A percentile compares a stretch with the other conserved stretches of the same genome.
These are phyloP conservation scores for Schoenoplectus triqueter DNA, from an alignment of 202 grass and related monocot species.

Conservation along the genomic window DNA sequence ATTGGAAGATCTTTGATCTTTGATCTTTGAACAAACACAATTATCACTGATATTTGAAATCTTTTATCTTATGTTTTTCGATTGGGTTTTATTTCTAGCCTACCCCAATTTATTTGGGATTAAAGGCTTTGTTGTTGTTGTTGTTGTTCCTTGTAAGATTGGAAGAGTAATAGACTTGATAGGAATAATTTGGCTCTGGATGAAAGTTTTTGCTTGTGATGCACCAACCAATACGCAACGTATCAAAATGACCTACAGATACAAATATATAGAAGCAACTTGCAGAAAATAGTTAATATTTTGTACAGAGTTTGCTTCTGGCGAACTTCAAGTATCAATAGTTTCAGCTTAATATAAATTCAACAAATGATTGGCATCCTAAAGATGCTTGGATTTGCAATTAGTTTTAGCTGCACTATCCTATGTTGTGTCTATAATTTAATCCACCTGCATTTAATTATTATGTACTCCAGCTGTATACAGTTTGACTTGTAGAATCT, in stretches of 20 bases:
- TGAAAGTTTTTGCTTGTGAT: not conserved
- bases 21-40: too few species aligned
- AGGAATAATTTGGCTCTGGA: not conserved
- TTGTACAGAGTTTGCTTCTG: not conserved
- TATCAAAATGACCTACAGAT: too few species aligned
- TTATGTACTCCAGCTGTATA: not conserved
- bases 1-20: too few species aligned
- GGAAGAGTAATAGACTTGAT: not conserved
- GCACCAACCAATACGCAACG: too few species aligned
- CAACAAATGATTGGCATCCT: not conserved
- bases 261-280: too few species aligned
- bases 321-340: not conserved
- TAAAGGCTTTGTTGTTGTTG: too few species aligned
- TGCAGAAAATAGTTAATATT: too few species aligned
- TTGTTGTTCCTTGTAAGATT: too few species aligned
- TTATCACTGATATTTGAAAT: too few species aligned
- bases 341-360: not conserved
- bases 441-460: not conserved
- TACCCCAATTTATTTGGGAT: too few species aligned
- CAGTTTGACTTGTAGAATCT: not conserved
- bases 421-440: not conserved
- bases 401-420: not conserved
- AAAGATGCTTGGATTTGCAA: not conserved
- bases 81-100: too few species aligned
- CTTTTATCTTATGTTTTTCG: too few species aligned